Conservation (phyloP, 768 basidiomycete species). For the Boletus huronensis region DNA sequence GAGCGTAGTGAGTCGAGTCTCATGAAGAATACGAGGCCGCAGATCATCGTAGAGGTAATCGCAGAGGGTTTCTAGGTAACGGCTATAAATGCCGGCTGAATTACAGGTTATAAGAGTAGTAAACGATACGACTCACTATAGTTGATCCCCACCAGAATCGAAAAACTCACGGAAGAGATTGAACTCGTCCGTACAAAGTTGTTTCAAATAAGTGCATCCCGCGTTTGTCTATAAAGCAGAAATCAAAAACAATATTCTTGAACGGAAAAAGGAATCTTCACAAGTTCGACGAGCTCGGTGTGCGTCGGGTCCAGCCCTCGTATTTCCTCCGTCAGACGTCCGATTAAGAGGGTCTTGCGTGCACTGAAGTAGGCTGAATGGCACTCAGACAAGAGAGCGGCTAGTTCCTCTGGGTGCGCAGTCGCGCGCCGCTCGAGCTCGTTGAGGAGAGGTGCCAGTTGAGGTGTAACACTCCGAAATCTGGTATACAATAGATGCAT, state of each 20-base stretch:
- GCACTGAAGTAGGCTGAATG: constrained; percentile 78
- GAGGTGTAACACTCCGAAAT: constrained; percentile 67
- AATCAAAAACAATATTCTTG: not conserved
- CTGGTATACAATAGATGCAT: constrained; percentile 87
- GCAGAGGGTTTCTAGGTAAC: constrained; percentile 87
- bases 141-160: constrained; percentile 70
- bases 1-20: constrained; percentile 79
- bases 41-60: constrained; percentile 95
- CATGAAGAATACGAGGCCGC: constrained; percentile 92
- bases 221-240: constrained; percentile 63
- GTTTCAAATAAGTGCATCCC: constrained; percentile 91
- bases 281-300: constrained; percentile 87
- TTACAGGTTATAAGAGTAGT: constrained; percentile 5
- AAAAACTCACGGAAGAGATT: constrained; percentile 83
- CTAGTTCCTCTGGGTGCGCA: constrained; percentile 81
- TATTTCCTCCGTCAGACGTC: constrained; percentile 78
- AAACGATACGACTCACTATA: constrained; percentile 51
- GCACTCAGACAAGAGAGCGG: constrained; percentile 79
- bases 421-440: constrained; percentile 81
- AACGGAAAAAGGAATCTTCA: constrained; percentile 30
- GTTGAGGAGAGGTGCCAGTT: constrained; percentile 71
- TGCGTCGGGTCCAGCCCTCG: constrained; percentile 71
- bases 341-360: constrained; percentile 68
- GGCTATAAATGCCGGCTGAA: constrained; percentile 41
- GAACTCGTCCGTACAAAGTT: constrained; percentile 89